Conservation (phyloP, 2,329 filamentous ascomycete species). For the Aspergillus melleus region DNA sequence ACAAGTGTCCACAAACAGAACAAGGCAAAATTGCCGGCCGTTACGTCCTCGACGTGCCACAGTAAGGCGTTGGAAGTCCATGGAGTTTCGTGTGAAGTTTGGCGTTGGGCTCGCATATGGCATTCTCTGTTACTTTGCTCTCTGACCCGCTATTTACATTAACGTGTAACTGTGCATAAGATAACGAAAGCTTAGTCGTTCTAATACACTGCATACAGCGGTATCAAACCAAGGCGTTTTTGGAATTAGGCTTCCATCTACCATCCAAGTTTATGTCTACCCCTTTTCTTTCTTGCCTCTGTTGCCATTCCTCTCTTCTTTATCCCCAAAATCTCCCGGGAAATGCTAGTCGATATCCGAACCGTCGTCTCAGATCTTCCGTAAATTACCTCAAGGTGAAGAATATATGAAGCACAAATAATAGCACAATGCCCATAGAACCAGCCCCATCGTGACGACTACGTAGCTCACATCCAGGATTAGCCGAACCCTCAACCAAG, state of each 20-base stretch:
- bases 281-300: not conserved
- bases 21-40: slow-evolving; percentile 44
- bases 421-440: slow-evolving; percentile 55
- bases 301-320: not conserved
- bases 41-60: slow-evolving; percentile 47
- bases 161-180: not conserved
- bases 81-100: not conserved
- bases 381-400: slow-evolving; percentile 57
- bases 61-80: slow-evolving; percentile 21
- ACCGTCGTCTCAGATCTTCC: slow-evolving; percentile 61
- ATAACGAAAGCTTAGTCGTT: not conserved
- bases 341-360: slow-evolving; percentile 23
- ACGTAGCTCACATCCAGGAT: slow-evolving; percentile 61
- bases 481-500: slow-evolving; percentile 50
- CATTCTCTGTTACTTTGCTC: not conserved
- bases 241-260: not conserved
- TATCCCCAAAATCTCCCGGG: slow-evolving; percentile 6
- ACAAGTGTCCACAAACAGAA: slow-evolving; percentile 28
- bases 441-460: slow-evolving; percentile 56
- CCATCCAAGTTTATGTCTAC: not conserved
- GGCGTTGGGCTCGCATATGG: not conserved
- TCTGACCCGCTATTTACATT: not conserved
- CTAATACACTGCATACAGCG: not conserved
- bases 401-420: slow-evolving; percentile 54
- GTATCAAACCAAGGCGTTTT: not conserved